Evolutionary conservation across 495 filamentous ascomycete species (phyloP).

Genomic region (Aspergillus asperescens): DNA sequence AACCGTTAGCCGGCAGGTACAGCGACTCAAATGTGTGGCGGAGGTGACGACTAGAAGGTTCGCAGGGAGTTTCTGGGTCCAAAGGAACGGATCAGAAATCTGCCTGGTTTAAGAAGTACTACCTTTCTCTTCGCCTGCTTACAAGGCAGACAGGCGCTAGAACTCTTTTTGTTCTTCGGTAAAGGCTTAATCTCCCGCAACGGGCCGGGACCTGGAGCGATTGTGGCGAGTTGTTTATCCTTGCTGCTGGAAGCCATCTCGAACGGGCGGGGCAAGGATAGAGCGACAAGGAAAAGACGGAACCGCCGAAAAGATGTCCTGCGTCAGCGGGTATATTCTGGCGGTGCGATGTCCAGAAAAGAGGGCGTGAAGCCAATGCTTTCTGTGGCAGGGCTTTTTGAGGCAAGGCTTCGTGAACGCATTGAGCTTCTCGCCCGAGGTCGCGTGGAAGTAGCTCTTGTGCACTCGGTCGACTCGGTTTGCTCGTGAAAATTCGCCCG

Average conservation of each 20-base stretch:
- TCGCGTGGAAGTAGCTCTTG: neutral
- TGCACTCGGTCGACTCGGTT: neutral
- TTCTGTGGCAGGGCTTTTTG: neutral
- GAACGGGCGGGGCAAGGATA: neutral
- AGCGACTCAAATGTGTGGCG: neutral
- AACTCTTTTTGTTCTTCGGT: conserved; percentile 36
- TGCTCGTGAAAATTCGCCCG: neutral
- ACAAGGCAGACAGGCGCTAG: conserved; percentile 38
- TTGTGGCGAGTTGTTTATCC: conserved; percentile 24
- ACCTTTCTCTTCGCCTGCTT: conserved; percentile 44
- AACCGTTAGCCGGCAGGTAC: conserved; percentile 3
- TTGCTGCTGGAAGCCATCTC: conserved; percentile 26
- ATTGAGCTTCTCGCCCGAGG: neutral
- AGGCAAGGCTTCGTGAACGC: neutral
- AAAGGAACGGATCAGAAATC: neutral
- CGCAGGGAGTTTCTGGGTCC: neutral
- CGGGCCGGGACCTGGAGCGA: conserved; percentile 31
- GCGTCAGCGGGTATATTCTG: neutral
- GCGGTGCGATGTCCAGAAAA: neutral
- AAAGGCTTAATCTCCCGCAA: conserved; percentile 20
- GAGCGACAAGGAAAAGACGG: neutral
- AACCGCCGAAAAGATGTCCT: neutral
- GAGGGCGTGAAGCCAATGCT: neutral
- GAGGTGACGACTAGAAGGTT: too few relatives aligned
- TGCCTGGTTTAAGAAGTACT: neutral